Base-by-base conservation (phyloP, 176 grass and related monocot genomes). In the Pontederia crassipes region DNA sequence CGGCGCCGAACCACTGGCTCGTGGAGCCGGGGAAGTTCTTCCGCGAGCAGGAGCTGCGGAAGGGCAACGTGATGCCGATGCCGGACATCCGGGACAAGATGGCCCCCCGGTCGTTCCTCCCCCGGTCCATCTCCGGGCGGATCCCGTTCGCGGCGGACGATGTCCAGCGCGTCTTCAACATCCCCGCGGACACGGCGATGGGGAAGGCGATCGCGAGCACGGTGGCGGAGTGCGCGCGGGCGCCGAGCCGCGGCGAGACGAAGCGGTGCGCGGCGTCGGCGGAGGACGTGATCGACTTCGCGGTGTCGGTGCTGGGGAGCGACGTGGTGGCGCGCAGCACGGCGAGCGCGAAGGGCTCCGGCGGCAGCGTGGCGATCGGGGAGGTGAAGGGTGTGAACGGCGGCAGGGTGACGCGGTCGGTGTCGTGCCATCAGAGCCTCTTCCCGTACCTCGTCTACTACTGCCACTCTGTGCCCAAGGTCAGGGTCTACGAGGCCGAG, bases 231-330 rank as follows among this genome's bases (percentile, higher is more conserved):
- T 63, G 60, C 60, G 32, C 45, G 13, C 35, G 15, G 40, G 45
- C 32, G 35, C 32, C 60, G 4, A 63, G 32, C 60, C 60, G 35
- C 3, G 35, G 45, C 20, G 60, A 63, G 45, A 63, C 35, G 60
- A 63, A 63, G 60, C 7, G 60, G 8, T 63, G 60, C 45, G 60
- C 45, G n/a, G 48, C 60, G 8, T 63, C 60, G 5, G 45, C 60
- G 15, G 45, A 63, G 60, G 60, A 63, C 60, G 45, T 63, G 15
- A 63, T 63, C 15, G 60, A 63, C 60, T 63, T 63, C 60, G 60
- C 45, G 1, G 60, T 63, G 35, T 46, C 60, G 9, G 60, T 63
- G n/a, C 40, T 48, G 14, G 60, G 40, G 5, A 48, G 15, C 60
- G 35, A 48, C 14, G 45, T 47, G 14, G 55, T 58, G 60, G 35